Percentiles rank a stretch among this genome's conserved stretches.
phyloP scores from a whole-genome alignment of 192 early-diverging fungal species.

The Mycoemilia scoparia region DNA sequence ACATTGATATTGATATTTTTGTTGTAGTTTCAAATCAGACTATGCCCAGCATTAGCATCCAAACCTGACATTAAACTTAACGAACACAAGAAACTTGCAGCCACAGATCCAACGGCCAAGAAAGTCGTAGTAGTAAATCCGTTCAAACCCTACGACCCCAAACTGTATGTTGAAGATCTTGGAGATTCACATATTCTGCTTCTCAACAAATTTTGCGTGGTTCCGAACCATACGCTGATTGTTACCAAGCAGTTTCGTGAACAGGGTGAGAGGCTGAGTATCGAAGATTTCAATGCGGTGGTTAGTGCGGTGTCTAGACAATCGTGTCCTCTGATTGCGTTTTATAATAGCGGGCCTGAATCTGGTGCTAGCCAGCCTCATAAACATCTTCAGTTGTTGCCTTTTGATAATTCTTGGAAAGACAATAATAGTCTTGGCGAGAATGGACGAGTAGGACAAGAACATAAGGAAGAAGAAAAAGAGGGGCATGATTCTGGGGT shows the following conservation, averaged over 20 bases:
- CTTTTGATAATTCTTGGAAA: slow-evolving; percentile 18
- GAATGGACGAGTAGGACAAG: too few relatives aligned
- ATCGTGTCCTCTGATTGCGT: slow-evolving; percentile 16
- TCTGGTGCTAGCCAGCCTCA: slow-evolving; percentile 37
- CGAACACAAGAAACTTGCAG: too few relatives aligned
- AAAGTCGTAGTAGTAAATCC: too few relatives aligned
- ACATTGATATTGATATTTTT: too few relatives aligned
- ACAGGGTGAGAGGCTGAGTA: slow-evolving; percentile 24
- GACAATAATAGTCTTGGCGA: too few relatives aligned
- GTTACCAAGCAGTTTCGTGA: slow-evolving; percentile 30
- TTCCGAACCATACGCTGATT: slow-evolving; percentile 35
- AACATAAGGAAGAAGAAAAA: slow-evolving; percentile 8
- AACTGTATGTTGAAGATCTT: slow-evolving; percentile 13
- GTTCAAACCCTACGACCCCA: slow-evolving; percentile 18
- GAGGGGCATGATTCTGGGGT: slow-evolving; percentile 8
- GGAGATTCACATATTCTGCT: slow-evolving; percentile 31
- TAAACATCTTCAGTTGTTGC: slow-evolving; percentile 47
- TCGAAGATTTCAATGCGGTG: slow-evolving; percentile 17
- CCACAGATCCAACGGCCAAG: too few relatives aligned
- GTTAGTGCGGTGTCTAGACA: slow-evolving; percentile 4
- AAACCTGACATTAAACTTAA: too few relatives aligned
- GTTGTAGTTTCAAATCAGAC: too few relatives aligned
- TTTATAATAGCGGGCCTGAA: slow-evolving; percentile 27
- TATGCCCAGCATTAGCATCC: too few relatives aligned
- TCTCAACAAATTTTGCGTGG: slow-evolving; percentile 47